phyloP scores from a whole-genome alignment of 2,329 filamentous ascomycete species.

The Botrytis hyacinthi region DNA sequence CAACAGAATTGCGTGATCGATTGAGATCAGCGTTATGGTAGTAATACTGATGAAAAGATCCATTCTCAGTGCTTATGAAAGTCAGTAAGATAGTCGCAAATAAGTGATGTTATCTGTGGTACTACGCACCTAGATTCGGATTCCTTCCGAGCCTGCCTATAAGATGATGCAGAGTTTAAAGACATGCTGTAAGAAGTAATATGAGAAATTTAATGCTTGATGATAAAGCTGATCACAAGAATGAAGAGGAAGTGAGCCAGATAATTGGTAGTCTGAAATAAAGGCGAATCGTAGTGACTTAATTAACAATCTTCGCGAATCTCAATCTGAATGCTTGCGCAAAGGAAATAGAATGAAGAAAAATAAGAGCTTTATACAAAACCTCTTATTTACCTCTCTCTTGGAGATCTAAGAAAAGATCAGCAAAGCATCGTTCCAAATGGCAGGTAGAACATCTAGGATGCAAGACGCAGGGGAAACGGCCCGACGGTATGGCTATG shows the following conservation, averaged over 20 bases:
- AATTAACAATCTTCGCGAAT: neutral
- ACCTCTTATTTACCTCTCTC: neutral
- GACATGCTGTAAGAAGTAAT: conserved; percentile 2
- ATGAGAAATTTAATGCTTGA: neutral
- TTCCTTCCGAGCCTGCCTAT: neutral
- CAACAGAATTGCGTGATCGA: neutral
- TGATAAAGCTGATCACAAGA: neutral
- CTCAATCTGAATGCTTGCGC: no score
- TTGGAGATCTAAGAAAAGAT: neutral
- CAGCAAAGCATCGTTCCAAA: neutral
- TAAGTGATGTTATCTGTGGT: neutral
- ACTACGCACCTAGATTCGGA: conserved; percentile 3
- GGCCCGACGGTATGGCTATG: neutral
- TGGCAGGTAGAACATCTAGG: neutral
- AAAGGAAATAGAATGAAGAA: neutral
- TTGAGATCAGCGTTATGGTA: neutral
- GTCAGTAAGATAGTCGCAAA: neutral
- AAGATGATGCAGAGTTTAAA: neutral
- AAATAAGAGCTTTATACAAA: neutral
- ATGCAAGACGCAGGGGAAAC: neutral
- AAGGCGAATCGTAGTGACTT: neutral
- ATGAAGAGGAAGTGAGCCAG: neutral
- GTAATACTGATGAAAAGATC: neutral
- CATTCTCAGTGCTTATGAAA: neutral
- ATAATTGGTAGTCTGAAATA: neutral